Evolutionary conservation across 306 rosid species (phyloP).

Genomic region (Pachyrhizus erosus): DNA sequence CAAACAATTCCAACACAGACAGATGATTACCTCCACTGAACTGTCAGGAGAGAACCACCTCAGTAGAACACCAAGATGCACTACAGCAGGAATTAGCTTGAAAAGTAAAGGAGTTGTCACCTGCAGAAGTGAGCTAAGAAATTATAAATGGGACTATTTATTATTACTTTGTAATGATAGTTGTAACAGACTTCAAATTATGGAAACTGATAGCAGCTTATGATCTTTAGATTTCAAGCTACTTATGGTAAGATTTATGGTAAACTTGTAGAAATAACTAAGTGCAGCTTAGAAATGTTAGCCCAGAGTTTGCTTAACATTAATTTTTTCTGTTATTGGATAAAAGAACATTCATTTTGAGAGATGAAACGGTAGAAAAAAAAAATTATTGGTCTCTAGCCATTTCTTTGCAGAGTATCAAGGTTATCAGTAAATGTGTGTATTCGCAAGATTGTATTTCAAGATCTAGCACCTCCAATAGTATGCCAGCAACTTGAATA

Average conservation of each 20-base stretch:
- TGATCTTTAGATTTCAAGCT: slow-evolving; percentile 28
- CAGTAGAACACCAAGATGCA: slow-evolving; percentile 91
- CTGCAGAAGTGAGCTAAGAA: slow-evolving; percentile 52
- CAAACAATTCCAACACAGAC: slow-evolving; percentile 27
- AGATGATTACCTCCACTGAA: slow-evolving; percentile 68
- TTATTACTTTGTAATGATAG: slow-evolving; percentile 11
- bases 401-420: slow-evolving; percentile 6
- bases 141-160: slow-evolving; percentile 29
- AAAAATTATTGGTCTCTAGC: neutral
- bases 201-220: slow-evolving; percentile 24
- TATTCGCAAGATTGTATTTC: slow-evolving; percentile 27
- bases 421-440: slow-evolving; percentile 26
- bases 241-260: neutral
- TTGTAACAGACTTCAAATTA: neutral
- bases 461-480: slow-evolving; percentile 7
- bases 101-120: slow-evolving; percentile 95
- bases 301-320: slow-evolving; percentile 9
- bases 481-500: slow-evolving; percentile 23
- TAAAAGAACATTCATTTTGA: neutral
- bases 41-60: slow-evolving; percentile 91
- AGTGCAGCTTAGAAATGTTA: slow-evolving; percentile 16
- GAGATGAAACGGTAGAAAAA: neutral
- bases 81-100: slow-evolving; percentile 94
- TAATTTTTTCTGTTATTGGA: slow-evolving; percentile 1
- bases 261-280: neutral